These are phyloP conservation scores for Nicotiana paniculata DNA, from an alignment of 257 asterid genomes.

Conservation along the genomic window DNA sequence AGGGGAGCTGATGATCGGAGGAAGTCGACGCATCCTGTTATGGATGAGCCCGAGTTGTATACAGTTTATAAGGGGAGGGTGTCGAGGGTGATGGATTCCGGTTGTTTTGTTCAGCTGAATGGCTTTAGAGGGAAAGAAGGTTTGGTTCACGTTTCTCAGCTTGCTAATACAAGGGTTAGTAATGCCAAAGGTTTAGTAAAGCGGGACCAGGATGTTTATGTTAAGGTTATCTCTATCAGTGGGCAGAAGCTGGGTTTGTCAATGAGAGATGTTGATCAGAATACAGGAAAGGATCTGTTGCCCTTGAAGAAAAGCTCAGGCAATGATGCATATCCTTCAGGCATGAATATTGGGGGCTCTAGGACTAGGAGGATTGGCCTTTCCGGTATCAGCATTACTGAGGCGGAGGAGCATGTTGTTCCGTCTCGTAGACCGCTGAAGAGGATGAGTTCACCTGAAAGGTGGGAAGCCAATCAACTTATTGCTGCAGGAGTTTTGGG, in stretches of 20 bases:
- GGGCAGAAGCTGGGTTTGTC: conserved; percentile 82
- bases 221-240: conserved; percentile 70
- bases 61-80: conserved; percentile 78
- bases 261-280: conserved; percentile 95
- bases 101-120: conserved; percentile 83
- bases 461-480: conserved; percentile 91
- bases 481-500: conserved; percentile 85
- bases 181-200: conserved; percentile 90
- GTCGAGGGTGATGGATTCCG: conserved; percentile 87
- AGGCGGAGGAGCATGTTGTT: conserved; percentile 42
- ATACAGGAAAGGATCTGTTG: conserved; percentile 70
- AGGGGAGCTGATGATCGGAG: conserved; percentile 30
- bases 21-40: conserved; percentile 17
- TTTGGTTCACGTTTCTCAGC: conserved; percentile 77
- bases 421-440: conserved; percentile 83
- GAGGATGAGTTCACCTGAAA: conserved; percentile 94
- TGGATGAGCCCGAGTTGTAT: conserved; percentile 62
- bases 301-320: conserved; percentile 69
- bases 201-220: conserved; percentile 86
- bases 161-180: conserved; percentile 70
- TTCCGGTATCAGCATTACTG: conserved; percentile 64
- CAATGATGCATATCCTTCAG: conserved; percentile 52
- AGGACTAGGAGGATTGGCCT: conserved; percentile 77
- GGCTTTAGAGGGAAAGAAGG: conserved; percentile 84
- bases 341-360: conserved; percentile 37